Evolutionary conservation across 2,329 filamentous ascomycete species (phyloP), one percentile per base, ranked within the genome.

Genomic region (Lecanicillium sp.): DNA sequence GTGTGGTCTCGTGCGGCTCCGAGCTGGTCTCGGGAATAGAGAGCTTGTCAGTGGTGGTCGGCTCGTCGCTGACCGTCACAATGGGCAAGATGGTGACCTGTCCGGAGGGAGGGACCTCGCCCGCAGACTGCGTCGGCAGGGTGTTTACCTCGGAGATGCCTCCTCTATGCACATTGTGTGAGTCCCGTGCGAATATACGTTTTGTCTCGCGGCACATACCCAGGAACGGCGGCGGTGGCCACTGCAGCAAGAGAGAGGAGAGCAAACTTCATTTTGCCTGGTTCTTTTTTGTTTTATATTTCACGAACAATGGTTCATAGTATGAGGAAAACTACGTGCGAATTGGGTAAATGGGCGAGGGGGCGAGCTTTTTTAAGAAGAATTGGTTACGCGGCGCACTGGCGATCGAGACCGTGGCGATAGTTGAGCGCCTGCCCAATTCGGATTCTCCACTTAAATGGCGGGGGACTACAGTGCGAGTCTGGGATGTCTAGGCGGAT

Each of bases 341-440:
- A 3, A 15, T 26, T 39, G 36, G n/a, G n/a, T n/a, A 11, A 23
- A 17, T 5, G 37, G 37, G 30, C 17, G 36, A 14, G 15, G 27
- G 19, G 26, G 44, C 6, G 44, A 24, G n/a, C n/a, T n/a, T 39
- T 39, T 47, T 20, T n/a, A 39, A 47, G 29, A 40, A 5, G 20
- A 7, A 17, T 2, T 15, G 44, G 37, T 47, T 47, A 47, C 44
- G 44, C 44, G 44, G 44, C 44, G 19, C 44, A 26, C 26, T 15
- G 20, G 21, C 29, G 36, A 40, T 47, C 27, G 37, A 47, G 44
- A 27, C 36, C 17, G 36, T 40, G 27, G 17, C 36, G 20, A 35
- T 27, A 15, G 27, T 26, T 47, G 37, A 20, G 27, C 44, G 40
- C 44, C 44, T 47, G 44, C 44, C 44, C 36, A 40, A 47, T 47